Evolutionary conservation across 176 grass and related monocot species (phyloP).

Genomic region (Oropetium thomaeum): DNA sequence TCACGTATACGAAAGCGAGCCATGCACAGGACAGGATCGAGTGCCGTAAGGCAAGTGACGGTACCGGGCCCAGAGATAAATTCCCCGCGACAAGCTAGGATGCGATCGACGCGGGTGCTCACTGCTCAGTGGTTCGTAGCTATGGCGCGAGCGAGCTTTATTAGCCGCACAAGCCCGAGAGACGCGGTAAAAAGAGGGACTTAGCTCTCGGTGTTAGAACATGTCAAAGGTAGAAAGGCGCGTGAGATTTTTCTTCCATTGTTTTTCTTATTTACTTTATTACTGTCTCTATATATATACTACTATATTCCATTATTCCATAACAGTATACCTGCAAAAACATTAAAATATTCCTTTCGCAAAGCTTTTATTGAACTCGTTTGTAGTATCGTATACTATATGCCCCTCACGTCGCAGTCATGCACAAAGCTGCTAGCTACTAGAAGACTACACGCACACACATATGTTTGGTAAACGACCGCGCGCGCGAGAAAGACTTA

Average conservation of each 20-base stretch:
- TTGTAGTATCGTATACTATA: background rate
- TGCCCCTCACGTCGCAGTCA: background rate
- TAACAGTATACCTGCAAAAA: too few relatives aligned
- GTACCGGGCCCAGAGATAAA: background rate
- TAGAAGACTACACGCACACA: background rate
- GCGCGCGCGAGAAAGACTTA: too few relatives aligned
- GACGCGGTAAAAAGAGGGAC: constrained; percentile 7
- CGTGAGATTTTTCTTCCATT: constrained; percentile 15
- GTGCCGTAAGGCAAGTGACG: constrained; percentile 1
- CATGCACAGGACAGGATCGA: background rate
- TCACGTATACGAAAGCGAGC: background rate
- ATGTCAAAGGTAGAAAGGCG: constrained; percentile 26
- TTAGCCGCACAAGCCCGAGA: background rate
- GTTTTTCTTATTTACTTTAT: too few relatives aligned
- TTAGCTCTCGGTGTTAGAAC: background rate
- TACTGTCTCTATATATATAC: too few relatives aligned
- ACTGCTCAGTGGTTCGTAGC: too few relatives aligned
- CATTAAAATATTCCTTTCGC: too few relatives aligned
- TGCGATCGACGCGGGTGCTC: background rate
- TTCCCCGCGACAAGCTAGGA: constrained; percentile 4
- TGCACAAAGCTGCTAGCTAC: too few relatives aligned
- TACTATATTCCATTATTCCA: too few relatives aligned
- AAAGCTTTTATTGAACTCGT: background rate
- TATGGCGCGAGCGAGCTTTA: background rate
- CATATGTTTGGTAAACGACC: background rate